These are phyloP conservation scores for Penicillium hordei DNA, from an alignment of 2,329 filamentous ascomycete species.

Conservation along the genomic window DNA sequence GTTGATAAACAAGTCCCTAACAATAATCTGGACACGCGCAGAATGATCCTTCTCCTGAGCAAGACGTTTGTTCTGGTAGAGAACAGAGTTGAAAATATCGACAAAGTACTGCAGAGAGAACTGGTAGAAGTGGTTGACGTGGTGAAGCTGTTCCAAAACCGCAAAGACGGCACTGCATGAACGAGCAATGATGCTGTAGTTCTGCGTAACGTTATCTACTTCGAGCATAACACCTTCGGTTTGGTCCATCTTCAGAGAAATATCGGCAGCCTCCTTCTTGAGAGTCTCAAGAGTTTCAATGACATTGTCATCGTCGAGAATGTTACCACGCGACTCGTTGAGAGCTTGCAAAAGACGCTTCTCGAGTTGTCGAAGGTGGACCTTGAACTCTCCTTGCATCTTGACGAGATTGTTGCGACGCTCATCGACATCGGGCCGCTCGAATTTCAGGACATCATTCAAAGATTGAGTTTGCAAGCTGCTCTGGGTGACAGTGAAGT, in stretches of 20 bases:
- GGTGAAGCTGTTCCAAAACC: conserved; percentile 93
- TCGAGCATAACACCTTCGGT: conserved; percentile 98
- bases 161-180: conserved; percentile 98
- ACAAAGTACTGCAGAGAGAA: conserved; percentile 98
- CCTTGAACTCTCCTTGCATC: conserved; percentile 97
- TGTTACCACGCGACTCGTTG: conserved; percentile 96
- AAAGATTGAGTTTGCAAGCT: conserved; percentile 97
- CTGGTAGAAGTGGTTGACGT: conserved; percentile 98
- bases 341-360: conserved; percentile 90
- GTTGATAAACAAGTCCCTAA: conserved; percentile 86
- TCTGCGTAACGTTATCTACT: conserved; percentile 90
- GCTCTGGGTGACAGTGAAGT: conserved; percentile 98
- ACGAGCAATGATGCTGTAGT: conserved; percentile 89
- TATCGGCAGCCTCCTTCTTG: conserved; percentile 96
- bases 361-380: conserved; percentile 94
- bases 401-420: conserved; percentile 96
- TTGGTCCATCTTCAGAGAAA: conserved; percentile 92
- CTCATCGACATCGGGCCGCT: conserved; percentile 95
- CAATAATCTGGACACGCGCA: conserved; percentile 80
- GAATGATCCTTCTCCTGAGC: conserved; percentile 71
- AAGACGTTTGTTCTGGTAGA: conserved; percentile 75
- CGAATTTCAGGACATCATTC: conserved; percentile 95
- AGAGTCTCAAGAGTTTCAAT: conserved; percentile 96
- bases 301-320: conserved; percentile 95
- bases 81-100: conserved; percentile 92